A percentile compares a stretch with the other conserved stretches of the same genome.
These are phyloP conservation scores for Neofusicoccum laricinum DNA, from an alignment of 2,329 filamentous ascomycete genomes.

Conservation along the genomic window DNA sequence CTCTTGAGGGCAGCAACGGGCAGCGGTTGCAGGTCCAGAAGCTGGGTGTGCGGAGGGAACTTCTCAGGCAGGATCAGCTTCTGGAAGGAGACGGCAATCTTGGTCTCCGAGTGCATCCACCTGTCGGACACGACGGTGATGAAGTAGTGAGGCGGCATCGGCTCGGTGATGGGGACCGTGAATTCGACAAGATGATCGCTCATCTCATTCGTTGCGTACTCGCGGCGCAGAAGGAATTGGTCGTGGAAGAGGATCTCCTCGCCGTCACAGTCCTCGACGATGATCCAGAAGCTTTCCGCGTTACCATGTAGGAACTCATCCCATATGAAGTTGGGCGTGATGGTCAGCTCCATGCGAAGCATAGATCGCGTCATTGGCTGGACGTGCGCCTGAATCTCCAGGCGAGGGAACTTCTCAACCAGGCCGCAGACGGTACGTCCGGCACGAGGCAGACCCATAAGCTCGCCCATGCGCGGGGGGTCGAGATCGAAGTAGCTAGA, in stretches of 20 bases:
- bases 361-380: conserved; percentile 94
- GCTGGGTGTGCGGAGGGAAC: conserved; percentile 88
- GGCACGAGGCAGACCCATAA: conserved; percentile 84
- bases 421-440: conserved; percentile 81
- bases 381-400: conserved; percentile 90
- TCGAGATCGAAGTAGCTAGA: conserved; percentile 93
- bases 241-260: conserved; percentile 95
- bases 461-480: conserved; percentile 91
- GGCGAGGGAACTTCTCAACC: conserved; percentile 86
- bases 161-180: conserved; percentile 92
- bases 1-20: conserved; percentile 86
- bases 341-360: conserved; percentile 83
- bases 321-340: conserved; percentile 95
- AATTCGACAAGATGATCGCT: conserved; percentile 96
- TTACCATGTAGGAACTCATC: conserved; percentile 83
- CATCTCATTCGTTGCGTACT: conserved; percentile 79
- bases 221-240: conserved; percentile 84
- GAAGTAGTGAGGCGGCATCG: conserved; percentile 98
- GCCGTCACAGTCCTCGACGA: conserved; percentile 96
- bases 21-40: conserved; percentile 87
- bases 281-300: conserved; percentile 93
- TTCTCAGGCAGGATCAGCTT: conserved; percentile 93
- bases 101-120: conserved; percentile 98
- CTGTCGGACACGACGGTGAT: conserved; percentile 91
- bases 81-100: conserved; percentile 88